Percentiles rank a stretch among this genome's conserved stretches.
phyloP scores from a whole-genome alignment of 108 stramenopile genomes.

The Fistulifera solaris region DNA sequence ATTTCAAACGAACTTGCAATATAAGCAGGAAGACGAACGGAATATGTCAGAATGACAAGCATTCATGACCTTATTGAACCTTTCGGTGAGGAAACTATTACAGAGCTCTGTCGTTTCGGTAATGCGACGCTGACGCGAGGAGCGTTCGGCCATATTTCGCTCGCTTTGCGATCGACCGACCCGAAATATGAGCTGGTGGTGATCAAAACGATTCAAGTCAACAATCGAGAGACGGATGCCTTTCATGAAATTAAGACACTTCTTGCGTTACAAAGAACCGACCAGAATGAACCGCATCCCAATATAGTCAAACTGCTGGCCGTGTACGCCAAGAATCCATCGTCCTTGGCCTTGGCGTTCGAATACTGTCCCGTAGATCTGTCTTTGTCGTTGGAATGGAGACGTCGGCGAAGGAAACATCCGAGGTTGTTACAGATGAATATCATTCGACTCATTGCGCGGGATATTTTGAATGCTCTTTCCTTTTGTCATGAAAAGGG shows the following conservation, averaged over 20 bases:
- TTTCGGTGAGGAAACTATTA: too few relatives aligned
- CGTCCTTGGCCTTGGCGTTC: slow-evolving; percentile 46
- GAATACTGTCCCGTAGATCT: slow-evolving; percentile 70
- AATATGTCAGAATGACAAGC: too few relatives aligned
- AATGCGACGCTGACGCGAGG: slow-evolving; percentile 42
- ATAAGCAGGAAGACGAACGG: too few relatives aligned
- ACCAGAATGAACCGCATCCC: slow-evolving; percentile 16
- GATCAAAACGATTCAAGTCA: too few relatives aligned
- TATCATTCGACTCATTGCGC: slow-evolving; percentile 36
- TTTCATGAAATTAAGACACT: too few relatives aligned
- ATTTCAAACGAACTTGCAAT: too few relatives aligned
- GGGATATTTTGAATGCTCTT: slow-evolving; percentile 63
- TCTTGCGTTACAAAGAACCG: too few relatives aligned
- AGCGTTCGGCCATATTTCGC: slow-evolving; percentile 58
- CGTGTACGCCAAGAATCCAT: slow-evolving; percentile 7
- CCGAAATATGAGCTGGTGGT: too few relatives aligned
- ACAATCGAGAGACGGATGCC: too few relatives aligned
- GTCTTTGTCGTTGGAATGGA: slow-evolving; percentile 35
- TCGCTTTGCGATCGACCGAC: slow-evolving; percentile 15
- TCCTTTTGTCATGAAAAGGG: slow-evolving; percentile 81
- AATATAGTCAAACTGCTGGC: slow-evolving; percentile 31
- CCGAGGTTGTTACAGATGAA: slow-evolving; percentile 19
- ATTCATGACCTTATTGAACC: too few relatives aligned
- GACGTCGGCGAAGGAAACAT: slow-evolving; percentile 22
- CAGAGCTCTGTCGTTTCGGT: background rate